A percentile compares a stretch with the other conserved stretches of the same genome.
Conservation (phyloP, 2,329 filamentous ascomycete species). For the Cytospora piceae region DNA sequence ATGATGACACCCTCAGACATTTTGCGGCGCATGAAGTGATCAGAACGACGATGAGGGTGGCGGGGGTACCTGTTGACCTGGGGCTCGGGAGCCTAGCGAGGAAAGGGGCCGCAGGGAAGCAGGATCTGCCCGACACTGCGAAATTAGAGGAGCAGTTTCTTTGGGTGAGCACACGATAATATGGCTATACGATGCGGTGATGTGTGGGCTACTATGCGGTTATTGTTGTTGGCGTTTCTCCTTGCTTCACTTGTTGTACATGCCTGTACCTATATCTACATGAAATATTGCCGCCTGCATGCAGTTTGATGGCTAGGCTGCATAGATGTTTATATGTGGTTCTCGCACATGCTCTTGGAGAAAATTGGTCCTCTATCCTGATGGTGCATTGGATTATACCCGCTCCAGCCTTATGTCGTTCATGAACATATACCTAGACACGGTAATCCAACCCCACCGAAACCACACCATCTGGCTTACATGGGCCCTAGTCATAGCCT, state of each 20-base stretch:
- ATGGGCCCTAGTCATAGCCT: constrained; percentile 88
- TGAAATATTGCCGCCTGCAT: neutral
- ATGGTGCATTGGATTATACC: constrained; percentile 28
- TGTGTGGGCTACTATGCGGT: neutral
- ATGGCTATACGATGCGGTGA: neutral
- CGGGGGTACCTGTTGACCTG: constrained; percentile 18
- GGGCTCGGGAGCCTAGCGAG: neutral
- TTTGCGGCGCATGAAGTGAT: constrained; percentile 22
- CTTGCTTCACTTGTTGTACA: neutral
- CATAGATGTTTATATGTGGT: neutral
- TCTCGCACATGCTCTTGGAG: neutral
- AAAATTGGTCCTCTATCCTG: neutral
- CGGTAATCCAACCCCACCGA: constrained; percentile 88
- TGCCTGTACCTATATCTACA: neutral
- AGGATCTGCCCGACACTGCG: neutral
- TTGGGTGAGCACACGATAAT: constrained; percentile 17
- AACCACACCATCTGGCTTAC: constrained; percentile 99
- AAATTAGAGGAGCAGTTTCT: constrained; percentile 13
- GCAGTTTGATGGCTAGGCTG: neutral
- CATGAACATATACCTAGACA: constrained; percentile 93
- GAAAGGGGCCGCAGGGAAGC: neutral
- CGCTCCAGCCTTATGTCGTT: constrained; percentile 75
- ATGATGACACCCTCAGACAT: constrained; percentile 6
- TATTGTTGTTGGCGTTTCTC: neutral
- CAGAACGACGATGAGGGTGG: constrained; percentile 1